Evolutionary conservation across 192 early-diverging fungal genomes (phyloP).

Genomic region (Coemansia sp.): DNA sequence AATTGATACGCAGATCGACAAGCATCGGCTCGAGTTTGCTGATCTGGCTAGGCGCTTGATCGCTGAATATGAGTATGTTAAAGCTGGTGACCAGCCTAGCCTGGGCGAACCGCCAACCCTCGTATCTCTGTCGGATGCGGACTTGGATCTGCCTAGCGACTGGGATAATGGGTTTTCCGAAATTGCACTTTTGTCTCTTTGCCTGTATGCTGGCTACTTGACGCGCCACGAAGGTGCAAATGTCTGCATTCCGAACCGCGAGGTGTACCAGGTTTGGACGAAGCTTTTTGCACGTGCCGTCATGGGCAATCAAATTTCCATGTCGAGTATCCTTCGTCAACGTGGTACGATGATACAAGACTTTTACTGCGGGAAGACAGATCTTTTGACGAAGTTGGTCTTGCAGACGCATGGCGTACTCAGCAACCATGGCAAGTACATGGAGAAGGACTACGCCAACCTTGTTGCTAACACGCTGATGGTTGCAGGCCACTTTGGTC

Average conservation of each 20-base stretch:
- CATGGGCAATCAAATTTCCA: constrained; percentile 19
- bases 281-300: constrained; percentile 18
- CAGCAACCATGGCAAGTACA: constrained; percentile 37
- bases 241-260: constrained; percentile 35
- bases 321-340: constrained; percentile 18
- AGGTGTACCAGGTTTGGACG: constrained; percentile 9
- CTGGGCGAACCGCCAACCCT: neutral
- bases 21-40: constrained; percentile 6
- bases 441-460: constrained; percentile 41
- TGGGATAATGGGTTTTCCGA: constrained; percentile 25
- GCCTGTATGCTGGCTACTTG: constrained; percentile 25
- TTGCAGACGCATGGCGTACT: constrained; percentile 29
- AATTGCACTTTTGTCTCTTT: constrained; percentile 18
- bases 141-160: constrained; percentile 8
- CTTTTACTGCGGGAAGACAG: constrained; percentile 22
- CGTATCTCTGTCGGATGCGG: neutral
- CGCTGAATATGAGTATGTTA: constrained; percentile 10
- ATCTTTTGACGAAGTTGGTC: constrained; percentile 18
- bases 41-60: constrained; percentile 10
- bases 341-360: constrained; percentile 22
- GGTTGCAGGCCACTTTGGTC: constrained; percentile 25
- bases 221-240: constrained; percentile 11
- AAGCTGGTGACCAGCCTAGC: neutral
- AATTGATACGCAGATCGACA: constrained; percentile 15
- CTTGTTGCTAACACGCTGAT: constrained; percentile 31